These are phyloP conservation scores for Aspergillus sclerotiicarbonarius DNA, from an alignment of 495 filamentous ascomycete species.

Conservation along the genomic window DNA sequence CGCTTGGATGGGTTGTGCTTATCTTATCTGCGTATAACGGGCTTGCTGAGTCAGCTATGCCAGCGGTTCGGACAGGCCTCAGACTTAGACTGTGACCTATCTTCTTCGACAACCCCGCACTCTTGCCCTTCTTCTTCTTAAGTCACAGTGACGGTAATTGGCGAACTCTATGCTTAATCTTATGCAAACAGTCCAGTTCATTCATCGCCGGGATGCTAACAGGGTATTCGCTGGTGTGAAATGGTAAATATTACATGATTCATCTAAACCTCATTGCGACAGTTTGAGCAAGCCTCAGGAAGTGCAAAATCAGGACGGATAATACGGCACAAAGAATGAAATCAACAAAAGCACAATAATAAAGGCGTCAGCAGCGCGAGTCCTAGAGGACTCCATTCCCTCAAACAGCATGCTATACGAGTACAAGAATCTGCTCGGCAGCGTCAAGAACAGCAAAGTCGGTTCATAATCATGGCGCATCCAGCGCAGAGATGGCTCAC, in stretches of 20 bases:
- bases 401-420: slow-evolving; percentile 17
- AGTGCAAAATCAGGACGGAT: slow-evolving; percentile 3
- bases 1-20: slow-evolving; percentile 49
- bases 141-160: too few species aligned
- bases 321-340: slow-evolving; percentile 7
- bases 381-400: slow-evolving; percentile 5
- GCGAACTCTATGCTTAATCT: too few species aligned
- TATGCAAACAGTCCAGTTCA: slow-evolving; percentile 7
- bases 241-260: slow-evolving; percentile 13
- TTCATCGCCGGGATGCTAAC: slow-evolving; percentile 28
- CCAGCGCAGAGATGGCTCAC: slow-evolving; percentile 14
- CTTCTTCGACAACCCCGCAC: too few species aligned
- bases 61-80: too few species aligned
- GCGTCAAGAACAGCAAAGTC: slow-evolving; percentile 19
- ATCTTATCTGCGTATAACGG: slow-evolving; percentile 47
- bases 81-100: too few species aligned
- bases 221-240: slow-evolving; percentile 24
- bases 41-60: slow-evolving; percentile 37
- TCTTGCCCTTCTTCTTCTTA: too few species aligned
- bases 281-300: neutral
- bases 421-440: slow-evolving; percentile 21
- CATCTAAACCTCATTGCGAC: slow-evolving; percentile 8
- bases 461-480: slow-evolving; percentile 25
- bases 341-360: slow-evolving; percentile 7
- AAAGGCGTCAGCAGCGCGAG: slow-evolving; percentile 4